Evolutionary conservation across 176 grass and related monocot species (phyloP), one percentile per base, ranked within the genome.

Genomic region (Eleusine indica): DNA sequence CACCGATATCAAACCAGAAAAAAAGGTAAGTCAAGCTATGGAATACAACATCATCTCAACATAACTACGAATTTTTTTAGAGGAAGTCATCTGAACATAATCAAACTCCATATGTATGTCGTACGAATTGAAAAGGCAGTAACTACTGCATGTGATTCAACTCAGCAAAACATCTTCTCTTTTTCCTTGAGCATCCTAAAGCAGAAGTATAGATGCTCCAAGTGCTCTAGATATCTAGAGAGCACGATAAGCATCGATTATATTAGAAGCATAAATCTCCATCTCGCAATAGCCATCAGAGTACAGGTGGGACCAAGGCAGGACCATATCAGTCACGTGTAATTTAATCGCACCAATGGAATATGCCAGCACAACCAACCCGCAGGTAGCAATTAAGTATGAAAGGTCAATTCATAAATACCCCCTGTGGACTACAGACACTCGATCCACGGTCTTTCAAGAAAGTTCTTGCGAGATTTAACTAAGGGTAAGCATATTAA

Each of bases 291-390:
- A 66, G 57, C 66, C 86, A 83, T 71, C 53, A 65, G 44, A 12
- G 37, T 25, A 65, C 4, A 51, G 7, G 73, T 71, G 47, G 65
- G 35, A 61, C 64, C 14, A 78, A 65, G 22, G 57, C 80, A 63
- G 72, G 32, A 71, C 44, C 42, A 83, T 63, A 82, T 66, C 44
- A 18, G 4, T 53, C 58, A 78, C 28, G 58, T 84, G 47, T 79
- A 28, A 77, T 46, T 84, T 54, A 66, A 79, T 53, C 7, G 1
- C 37, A 17, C 52, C 52, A 70, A 69, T 82, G 66, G 74, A 71
- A 60, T 43, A 68, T 79, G 56, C 80, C 44, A 71, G 54, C 56
- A 44, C 57, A 58, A 83, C 80, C 74, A 88, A 79, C 80, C 67
- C 41, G 18, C 67, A 56, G 37, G 58, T 73, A 84, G 47, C 48